Base-by-base conservation (phyloP, 306 rosid species). In the Quercus dentata region DNA sequence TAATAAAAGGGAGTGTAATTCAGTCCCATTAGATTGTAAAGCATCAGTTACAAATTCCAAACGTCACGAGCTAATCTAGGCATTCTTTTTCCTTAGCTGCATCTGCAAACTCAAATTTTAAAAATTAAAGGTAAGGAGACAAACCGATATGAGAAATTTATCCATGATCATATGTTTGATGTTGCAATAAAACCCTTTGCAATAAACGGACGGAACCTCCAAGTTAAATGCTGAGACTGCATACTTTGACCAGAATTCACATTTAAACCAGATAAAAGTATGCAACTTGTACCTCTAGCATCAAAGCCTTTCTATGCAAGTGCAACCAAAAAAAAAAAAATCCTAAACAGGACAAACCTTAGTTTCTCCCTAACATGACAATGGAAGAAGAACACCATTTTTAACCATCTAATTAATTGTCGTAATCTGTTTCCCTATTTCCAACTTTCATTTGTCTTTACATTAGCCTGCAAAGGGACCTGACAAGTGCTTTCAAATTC, bases 401-500 rank as follows among this genome's bases (percentile, higher is more conserved):
- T 57, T 28, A 10, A 77, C 27, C 27, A 62, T 69, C 56, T 27
- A 56, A 68, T 30, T 56, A 71, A 77, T 71, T 59, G 65, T 35
- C 59, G 28, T 72, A 76, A 17, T 19, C 35, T 30, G 2, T 1
- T 31, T 14, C 7, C 63, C 74, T 71, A 64, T 28, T 80, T 69
- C 44, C n/a, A 28, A 64, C 61, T 41, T 56, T 35, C 75, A 62
- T 74, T 79, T 30, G 52, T 70, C 83, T 69, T 91, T 86, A 93
- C 77, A 88, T 55, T 27, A 87, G 81, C 90, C 96, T 90, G 88
- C 97, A 87, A 68, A 93, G 98, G 58, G 91, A 88, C 87, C 80
- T 88, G 87, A 93, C 85, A 69, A 93, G 94, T 64, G 85, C 41
- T 80, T 93, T 93, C 84, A 93, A 83, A 82, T 91, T 90, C 83